Evolutionary conservation across 306 rosid genomes (phyloP), one percentile per base, ranked within the genome.

Genomic region (Rosa chinensis): DNA sequence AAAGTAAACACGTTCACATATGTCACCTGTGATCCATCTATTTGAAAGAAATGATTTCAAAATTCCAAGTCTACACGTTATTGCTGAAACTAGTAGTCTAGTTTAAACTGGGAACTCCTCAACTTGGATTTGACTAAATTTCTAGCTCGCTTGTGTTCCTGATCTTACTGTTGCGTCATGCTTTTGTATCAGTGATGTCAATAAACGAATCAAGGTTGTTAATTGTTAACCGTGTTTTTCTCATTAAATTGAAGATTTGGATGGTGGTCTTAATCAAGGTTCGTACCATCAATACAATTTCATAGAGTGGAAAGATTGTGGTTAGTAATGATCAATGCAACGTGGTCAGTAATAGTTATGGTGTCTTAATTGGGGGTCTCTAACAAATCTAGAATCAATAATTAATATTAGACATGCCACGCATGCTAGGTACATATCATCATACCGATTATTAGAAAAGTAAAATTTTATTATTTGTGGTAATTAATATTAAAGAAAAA

Each of bases 131-230:
- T 58, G 64, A 77, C 63, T 17, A 5, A 4, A 5, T 5, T 25
- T 39, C 43, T 10, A 4, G 9, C 43, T 44, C 32, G 4, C 25
- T 4, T 43, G 28, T 13, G n/a, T 5, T 58, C 5, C 32, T 58
- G 5, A n/a, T 21, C 25, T 58, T 23, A 59, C 35, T 23, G 37
- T 25, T 28, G 59, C 85, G 88, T 88, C 91, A 92, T 81, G 91
- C 89, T 88, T 84, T 68, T 84, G 90, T 78, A 49, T 44, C 47
- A 72, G 66, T 85, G 94, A 84, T 84, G 89, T 88, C 87, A 85
- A 40, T 6, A 52, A 21, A 23, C 13, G 3, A 28, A 17, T 43
- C 25, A 18, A 45, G 14, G 9, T 61, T 4, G 68, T 56, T 18
- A 56, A 20, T 6, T 48, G 71, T 71, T 8, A 28, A 1, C 10